Evolutionary conservation across 257 asterid genomes (phyloP).

Genomic region (Capsicum baccatum): DNA sequence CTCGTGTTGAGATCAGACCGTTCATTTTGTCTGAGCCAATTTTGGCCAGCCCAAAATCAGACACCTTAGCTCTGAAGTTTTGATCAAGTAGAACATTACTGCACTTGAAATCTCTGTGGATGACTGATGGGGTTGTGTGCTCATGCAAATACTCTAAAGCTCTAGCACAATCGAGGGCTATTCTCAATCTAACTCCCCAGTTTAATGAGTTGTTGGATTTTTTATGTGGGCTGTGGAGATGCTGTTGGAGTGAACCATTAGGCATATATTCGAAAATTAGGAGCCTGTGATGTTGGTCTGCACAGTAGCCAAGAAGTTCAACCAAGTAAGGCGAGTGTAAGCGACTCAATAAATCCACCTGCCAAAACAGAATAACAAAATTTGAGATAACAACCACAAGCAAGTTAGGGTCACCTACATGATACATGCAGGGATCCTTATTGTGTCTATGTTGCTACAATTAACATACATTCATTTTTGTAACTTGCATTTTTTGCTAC

Average conservation of each 20-base stretch:
- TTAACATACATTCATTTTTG: background rate
- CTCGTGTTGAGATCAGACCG: conserved; percentile 75
- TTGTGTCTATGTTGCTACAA: background rate
- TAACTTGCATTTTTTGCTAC: background rate
- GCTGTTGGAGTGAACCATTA: conserved; percentile 57
- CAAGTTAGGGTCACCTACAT: background rate
- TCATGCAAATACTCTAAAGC: conserved; percentile 82
- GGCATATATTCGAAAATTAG: conserved; percentile 73
- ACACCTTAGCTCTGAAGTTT: conserved; percentile 70
- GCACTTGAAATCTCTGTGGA: conserved; percentile 76
- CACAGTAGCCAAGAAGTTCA: conserved; percentile 80
- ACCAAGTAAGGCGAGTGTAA: conserved; percentile 61
- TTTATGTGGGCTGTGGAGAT: conserved; percentile 50
- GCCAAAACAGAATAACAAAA: background rate
- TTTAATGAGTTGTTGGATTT: conserved; percentile 37
- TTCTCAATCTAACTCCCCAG: conserved; percentile 66
- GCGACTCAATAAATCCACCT: conserved; percentile 79
- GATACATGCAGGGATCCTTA: background rate
- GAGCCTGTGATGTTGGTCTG: conserved; percentile 74
- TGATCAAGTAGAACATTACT: conserved; percentile 67
- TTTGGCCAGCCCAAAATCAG: conserved; percentile 76
- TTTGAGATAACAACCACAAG: background rate
- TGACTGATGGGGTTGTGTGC: conserved; percentile 67
- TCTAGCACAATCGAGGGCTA: conserved; percentile 74
- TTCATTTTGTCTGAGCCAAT: conserved; percentile 75